These are phyloP conservation scores for Haematococcus sp. DNA, from an alignment of 139 green algal species.

Conservation along the genomic window DNA sequence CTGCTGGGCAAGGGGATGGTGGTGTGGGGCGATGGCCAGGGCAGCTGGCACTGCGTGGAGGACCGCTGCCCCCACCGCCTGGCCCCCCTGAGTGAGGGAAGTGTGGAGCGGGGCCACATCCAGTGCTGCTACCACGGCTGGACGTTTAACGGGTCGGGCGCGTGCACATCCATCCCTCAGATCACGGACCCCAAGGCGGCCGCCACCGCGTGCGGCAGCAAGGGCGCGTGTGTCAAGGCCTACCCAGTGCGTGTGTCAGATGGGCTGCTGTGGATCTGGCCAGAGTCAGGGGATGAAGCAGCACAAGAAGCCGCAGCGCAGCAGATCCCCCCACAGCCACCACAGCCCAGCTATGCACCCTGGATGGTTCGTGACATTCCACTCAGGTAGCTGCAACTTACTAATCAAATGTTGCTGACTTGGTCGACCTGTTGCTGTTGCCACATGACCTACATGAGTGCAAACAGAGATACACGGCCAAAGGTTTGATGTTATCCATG, in stretches of 20 bases:
- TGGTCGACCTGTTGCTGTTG: no score
- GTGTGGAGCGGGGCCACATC: conserved; percentile 32
- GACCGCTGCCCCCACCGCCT: conserved; percentile 48
- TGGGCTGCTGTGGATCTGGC: conserved; percentile 28
- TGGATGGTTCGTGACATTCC: conserved; percentile 19
- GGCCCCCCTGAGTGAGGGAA: conserved; percentile 34
- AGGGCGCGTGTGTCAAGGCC: conserved; percentile 12
- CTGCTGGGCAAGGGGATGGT: conserved; percentile 37
- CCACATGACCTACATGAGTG: no score
- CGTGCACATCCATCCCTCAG: conserved; percentile 30
- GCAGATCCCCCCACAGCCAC: neutral
- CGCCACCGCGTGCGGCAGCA: conserved; percentile 16
- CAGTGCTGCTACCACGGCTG: conserved; percentile 44
- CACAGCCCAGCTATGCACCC: neutral
- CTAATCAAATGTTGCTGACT: neutral
- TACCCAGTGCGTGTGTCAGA: conserved; percentile 13
- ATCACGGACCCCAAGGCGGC: conserved; percentile 5
- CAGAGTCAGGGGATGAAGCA: neutral
- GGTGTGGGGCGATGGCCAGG: conserved; percentile 31
- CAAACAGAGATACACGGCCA: neutral
- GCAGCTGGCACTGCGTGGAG: conserved; percentile 27
- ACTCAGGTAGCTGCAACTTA: neutral
- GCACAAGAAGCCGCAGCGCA: neutral
- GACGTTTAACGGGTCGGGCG: conserved; percentile 35
- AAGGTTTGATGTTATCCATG: conserved; percentile 62